Evolutionary conservation across 202 grass and related monocot species (phyloP), one percentile per base, ranked within the genome.

Genomic region (Carex arenaria): DNA sequence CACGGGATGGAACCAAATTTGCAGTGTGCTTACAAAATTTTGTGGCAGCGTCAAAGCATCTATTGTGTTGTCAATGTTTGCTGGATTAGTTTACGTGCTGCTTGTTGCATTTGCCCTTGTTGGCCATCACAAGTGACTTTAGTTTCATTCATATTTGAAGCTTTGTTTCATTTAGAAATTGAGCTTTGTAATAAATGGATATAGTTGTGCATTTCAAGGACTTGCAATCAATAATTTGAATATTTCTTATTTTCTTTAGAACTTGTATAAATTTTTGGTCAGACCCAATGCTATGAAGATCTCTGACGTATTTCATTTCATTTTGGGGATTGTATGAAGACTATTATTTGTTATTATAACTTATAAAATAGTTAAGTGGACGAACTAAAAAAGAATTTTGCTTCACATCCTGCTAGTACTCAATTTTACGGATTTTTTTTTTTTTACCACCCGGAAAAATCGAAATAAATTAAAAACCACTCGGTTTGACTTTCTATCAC

Each of bases 51-150:
- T 75, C 47, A 53, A 75, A 49, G 22, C 72, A 1, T 53, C 72
- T 6, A 75, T 75, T 31, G 72, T 75, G 49, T 18, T 75, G 22
- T 75, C 72, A 5, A 75, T 75, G 20, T 54, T 75, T 75, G 47
- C 23, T 18, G 72, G 47, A 32, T 6, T 75, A 54, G 15, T 75
- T 75, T 75, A 75, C 49, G 55, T 75, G 0, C 6, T 75, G 49
- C 49, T 75, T 75, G 72, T 75, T 52, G 49, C 54, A 17, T 54
- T 18, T 75, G 72, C 47, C 14, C 72, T 75, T 32, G 47, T 75
- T 75, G 23, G 49, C 23, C 18, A 7, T 31, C 49, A 18, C 9
- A 55, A 18, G 14, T 13, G 23, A 17, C 6, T 55, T 75, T 15
- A 31, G 13, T 70, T 20, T 3, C 0, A 9, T 75, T 31, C 5